Conservation (phyloP, 2,329 filamentous ascomycete genomes). For the Clarireedia paspali region DNA sequence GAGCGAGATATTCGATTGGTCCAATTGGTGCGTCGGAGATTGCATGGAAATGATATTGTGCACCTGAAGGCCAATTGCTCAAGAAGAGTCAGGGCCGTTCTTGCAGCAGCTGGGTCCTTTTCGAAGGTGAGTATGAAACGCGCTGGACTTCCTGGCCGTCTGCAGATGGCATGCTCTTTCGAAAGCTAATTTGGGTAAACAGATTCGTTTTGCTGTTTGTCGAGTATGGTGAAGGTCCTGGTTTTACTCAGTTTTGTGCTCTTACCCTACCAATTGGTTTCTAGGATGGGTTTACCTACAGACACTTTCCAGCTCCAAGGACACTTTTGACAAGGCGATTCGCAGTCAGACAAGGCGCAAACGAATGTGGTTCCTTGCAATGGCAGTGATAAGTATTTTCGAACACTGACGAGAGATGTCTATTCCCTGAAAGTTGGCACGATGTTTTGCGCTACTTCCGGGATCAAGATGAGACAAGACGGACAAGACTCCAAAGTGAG, state of each 20-base stretch:
- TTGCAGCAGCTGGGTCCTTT: conserved; percentile 14
- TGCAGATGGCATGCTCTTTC: conserved; percentile 17
- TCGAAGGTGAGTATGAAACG: conserved; percentile 12
- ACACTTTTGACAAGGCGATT: no score
- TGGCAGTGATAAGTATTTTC: conserved; percentile 3
- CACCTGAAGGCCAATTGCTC: conserved; percentile 11
- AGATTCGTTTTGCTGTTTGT: not conserved
- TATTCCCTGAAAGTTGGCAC: conserved; percentile 1
- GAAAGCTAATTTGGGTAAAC: not conserved
- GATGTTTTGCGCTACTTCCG: conserved; percentile 17
- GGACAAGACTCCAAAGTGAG: conserved; percentile 20
- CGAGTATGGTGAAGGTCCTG: not conserved
- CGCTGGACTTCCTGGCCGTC: not conserved
- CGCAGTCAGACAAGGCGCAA: not conserved
- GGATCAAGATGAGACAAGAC: conserved; percentile 17
- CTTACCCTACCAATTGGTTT: not conserved
- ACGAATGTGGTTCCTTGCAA: not conserved
- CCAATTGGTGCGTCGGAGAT: conserved; percentile 38
- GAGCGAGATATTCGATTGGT: conserved; percentile 36
- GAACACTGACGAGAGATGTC: conserved; percentile 1
- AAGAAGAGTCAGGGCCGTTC: conserved; percentile 15
- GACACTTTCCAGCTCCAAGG: not conserved
- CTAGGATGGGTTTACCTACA: not conserved
- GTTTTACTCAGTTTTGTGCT: not conserved
- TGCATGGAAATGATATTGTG: conserved; percentile 42